Base-by-base conservation (phyloP, 768 basidiomycete genomes). In the Lactarius hengduanensis region DNA sequence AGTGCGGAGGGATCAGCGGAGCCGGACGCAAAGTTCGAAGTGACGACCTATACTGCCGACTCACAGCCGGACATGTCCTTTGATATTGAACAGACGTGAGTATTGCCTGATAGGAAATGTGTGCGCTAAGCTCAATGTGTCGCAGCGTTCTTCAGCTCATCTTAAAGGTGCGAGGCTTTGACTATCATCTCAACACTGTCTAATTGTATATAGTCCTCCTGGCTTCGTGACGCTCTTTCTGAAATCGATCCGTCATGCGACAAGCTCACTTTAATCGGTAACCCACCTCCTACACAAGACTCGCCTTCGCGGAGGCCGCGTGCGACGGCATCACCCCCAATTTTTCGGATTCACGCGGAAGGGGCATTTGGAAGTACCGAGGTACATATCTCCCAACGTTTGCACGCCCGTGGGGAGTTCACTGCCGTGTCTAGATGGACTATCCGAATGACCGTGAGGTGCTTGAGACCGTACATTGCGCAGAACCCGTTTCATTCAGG, bases 401-500 rank as follows among this genome's bases (percentile, higher is more conserved):
- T 18, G 6, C 30, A 15, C 22, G 9, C 32, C 7, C n/a, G 11
- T 26, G 4, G 43, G 54, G n/a, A 38, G 26, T 40, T 61, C 15
- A 41, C 22, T 58, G 22, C 36, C 20, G 45, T 47, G 11, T 18
- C 36, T 71, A 96, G 94, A 92, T 98, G 88, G 96, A 99, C 77
- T 98, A 96, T 69, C 94, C 94, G 3, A 94, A 92, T 71, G 94
- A 96, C 72, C 83, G 84, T 57, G 94, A 97, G 59, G 91, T 98
- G 0, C 82, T 98, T 36, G 94, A 97, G 76, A 85, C 87, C 0
- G 94, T 97, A 71, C 92, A 96, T 67, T 98, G 96, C 74, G 79
- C 76, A 13, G 79, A 81, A 41, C 77, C 79, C 8, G 82, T 94
- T 38, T 81, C 79, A 41, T 92, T 92, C 75, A 91, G 87, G 94